Evolutionary conservation across 2,329 filamentous ascomycete genomes (phyloP).

Genomic region (Macrophomina phaseolina): DNA sequence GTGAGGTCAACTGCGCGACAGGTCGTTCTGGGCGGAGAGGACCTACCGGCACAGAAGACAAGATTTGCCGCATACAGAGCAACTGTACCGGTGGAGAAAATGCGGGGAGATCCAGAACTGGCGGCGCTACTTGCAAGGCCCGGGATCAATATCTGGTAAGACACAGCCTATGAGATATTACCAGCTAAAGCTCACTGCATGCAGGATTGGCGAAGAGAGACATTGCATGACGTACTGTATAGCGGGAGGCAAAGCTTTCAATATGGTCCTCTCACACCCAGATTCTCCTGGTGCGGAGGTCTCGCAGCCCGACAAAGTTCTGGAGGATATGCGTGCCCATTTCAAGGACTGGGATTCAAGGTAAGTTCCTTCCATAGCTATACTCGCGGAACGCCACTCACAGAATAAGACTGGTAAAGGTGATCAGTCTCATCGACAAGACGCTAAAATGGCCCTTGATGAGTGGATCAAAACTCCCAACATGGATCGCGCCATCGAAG

Average conservation of each 20-base stretch:
- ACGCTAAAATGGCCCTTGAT: constrained; percentile 35
- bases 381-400: not conserved
- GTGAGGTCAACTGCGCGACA: constrained; percentile 55
- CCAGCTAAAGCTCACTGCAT: constrained; percentile 39
- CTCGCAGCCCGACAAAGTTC: constrained; percentile 56
- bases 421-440: constrained; percentile 35
- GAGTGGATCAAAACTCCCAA: constrained; percentile 28
- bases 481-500: constrained; percentile 30
- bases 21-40: constrained; percentile 29
- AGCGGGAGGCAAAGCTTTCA: constrained; percentile 62
- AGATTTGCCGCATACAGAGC: constrained; percentile 67
- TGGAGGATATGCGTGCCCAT: constrained; percentile 64
- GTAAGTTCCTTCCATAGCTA: not conserved
- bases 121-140: constrained; percentile 33
- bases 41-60: constrained; percentile 54
- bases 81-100: constrained; percentile 55
- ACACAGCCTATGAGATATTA: constrained; percentile 10
- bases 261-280: constrained; percentile 67
- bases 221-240: constrained; percentile 57
- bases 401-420: constrained; percentile 34
- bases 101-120: constrained; percentile 45
- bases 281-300: constrained; percentile 62
- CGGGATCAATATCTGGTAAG: constrained; percentile 34
- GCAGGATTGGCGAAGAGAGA: constrained; percentile 47
- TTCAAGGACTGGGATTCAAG: constrained; percentile 67